Evolutionary conservation across 352 stramenopile genomes (phyloP), one percentile per base, ranked within the genome.

Genomic region (Phytophthora agathidicida): DNA sequence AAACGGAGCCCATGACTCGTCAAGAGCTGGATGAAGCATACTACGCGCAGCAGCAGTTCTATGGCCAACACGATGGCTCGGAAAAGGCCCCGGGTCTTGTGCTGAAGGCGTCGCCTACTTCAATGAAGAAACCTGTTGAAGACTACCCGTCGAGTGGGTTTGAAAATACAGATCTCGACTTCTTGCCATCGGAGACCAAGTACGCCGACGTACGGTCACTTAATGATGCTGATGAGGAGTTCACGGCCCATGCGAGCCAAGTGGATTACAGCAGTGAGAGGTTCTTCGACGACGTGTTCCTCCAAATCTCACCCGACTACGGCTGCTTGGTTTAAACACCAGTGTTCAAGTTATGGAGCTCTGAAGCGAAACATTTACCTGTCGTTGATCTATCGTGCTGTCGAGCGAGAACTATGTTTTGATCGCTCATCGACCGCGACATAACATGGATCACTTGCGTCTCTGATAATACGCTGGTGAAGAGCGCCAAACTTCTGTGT

Each of bases 221-320:
- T 16, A 68, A 77, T 45, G 72, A 80, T 43, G 64, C 68, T 14
- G 68, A 87, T 35, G 73, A 80, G 20, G 69, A 78, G 57, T 79
- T 81, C 35, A 73, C 64, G 22, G 68, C 80, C 16, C 63, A 70
- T 27, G 54, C 65, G n/a, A 80, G 43, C 24, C 71, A 83, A 42
- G 69, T 86, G 47, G 83, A 92, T 56, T 90, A 87, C 69, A 80
- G 55, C 48, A 89, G 73, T 43, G 80, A 90, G 30, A 71, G 74
- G 35, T 89, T 88, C 65, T 89, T 88, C 55, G 80, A 88, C 67
- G 75, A 93, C 43, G 75, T 93, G 14, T 91, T 89, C 51, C 63
- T 90, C 23, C 83, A 93, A 45, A 89, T 89, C 50, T 89, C 80
- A 13, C 80, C 83, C 0, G 76, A 91, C 57, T 89, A 88, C 23